These are phyloP conservation scores for Eimeria sp. DNA, from an alignment of 169 alveolate species.

Conservation along the genomic window DNA sequence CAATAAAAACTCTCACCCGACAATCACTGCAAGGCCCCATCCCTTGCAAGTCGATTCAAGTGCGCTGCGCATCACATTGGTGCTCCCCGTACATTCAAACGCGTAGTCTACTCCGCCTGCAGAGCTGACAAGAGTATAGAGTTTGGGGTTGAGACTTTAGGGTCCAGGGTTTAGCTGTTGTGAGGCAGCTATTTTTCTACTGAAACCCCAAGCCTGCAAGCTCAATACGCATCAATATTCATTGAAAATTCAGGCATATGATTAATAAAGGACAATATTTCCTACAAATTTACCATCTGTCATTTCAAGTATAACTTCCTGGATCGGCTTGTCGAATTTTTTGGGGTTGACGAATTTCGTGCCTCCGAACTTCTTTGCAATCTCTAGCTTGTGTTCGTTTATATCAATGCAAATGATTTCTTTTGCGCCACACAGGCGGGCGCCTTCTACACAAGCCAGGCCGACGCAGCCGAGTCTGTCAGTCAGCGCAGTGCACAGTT, in stretches of 20 bases:
- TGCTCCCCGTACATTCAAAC: slow-evolving; percentile 93
- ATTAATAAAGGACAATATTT: neutral
- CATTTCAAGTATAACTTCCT: slow-evolving; percentile 82
- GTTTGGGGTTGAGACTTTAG: neutral
- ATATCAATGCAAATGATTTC: slow-evolving; percentile 89
- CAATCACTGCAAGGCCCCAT: slow-evolving; percentile 89
- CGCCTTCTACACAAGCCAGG: slow-evolving; percentile 92
- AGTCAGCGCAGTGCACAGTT: neutral
- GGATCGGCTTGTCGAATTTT: slow-evolving; percentile 82
- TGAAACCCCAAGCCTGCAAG: neutral
- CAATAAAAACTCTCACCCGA: slow-evolving; percentile 86
- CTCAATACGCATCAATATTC: neutral
- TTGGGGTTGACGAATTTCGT: slow-evolving; percentile 85
- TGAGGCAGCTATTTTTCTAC: neutral
- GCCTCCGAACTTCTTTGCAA: slow-evolving; percentile 89
- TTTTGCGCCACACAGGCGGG: slow-evolving; percentile 88
- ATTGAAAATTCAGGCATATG: neutral
- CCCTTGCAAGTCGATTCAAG: slow-evolving; percentile 91
- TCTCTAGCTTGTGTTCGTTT: slow-evolving; percentile 86
- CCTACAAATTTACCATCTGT: slow-evolving; percentile 14
- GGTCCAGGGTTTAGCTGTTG: neutral
- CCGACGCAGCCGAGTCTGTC: slow-evolving; percentile 94
- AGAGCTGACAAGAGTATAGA: neutral
- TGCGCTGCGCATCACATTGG: slow-evolving; percentile 90
- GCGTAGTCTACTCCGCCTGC: slow-evolving; percentile 92